These are phyloP conservation scores for Lactifluus echinatus DNA, from an alignment of 768 basidiomycete genomes.

Conservation along the genomic window DNA sequence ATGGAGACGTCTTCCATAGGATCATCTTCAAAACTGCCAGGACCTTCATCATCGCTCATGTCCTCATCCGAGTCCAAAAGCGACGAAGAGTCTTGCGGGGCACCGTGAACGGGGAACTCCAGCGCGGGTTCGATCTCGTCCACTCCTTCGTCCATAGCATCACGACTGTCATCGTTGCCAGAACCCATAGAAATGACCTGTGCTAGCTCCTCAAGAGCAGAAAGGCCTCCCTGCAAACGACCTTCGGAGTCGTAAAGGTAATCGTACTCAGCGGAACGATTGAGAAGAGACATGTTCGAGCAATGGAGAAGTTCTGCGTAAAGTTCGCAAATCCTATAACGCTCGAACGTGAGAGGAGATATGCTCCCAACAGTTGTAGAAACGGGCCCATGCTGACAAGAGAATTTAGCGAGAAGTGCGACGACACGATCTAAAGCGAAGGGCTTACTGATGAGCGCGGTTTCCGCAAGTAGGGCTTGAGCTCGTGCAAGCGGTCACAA, in stretches of 20 bases:
- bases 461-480: constrained; percentile 58
- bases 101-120: constrained; percentile 58
- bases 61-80: constrained; percentile 64
- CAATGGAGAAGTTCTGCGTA: constrained; percentile 96
- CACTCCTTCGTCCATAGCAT: constrained; percentile 48
- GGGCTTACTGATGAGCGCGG: constrained; percentile 71
- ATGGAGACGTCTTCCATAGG: constrained; percentile 77
- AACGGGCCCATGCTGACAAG: constrained; percentile 51
- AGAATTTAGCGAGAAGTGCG: constrained; percentile 7
- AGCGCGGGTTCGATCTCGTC: constrained; percentile 55
- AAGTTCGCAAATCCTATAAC: constrained; percentile 92
- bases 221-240: constrained; percentile 77
- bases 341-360: constrained; percentile 83
- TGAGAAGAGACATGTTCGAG: constrained; percentile 95
- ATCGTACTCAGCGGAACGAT: constrained; percentile 62
- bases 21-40: constrained; percentile 71
- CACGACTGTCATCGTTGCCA: constrained; percentile 44
- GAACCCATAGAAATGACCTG: constrained; percentile 66
- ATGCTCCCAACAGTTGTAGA: constrained; percentile 67
- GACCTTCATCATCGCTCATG: constrained; percentile 60
- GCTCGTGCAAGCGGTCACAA: constrained; percentile 53
- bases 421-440: not conserved
- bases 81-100: constrained; percentile 42
- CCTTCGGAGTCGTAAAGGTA: constrained; percentile 77
- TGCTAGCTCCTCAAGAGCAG: constrained; percentile 78